These are phyloP conservation scores for Liriodendron chinense DNA, from an alignment of 164 flowering plant species.

Conservation along the genomic window DNA sequence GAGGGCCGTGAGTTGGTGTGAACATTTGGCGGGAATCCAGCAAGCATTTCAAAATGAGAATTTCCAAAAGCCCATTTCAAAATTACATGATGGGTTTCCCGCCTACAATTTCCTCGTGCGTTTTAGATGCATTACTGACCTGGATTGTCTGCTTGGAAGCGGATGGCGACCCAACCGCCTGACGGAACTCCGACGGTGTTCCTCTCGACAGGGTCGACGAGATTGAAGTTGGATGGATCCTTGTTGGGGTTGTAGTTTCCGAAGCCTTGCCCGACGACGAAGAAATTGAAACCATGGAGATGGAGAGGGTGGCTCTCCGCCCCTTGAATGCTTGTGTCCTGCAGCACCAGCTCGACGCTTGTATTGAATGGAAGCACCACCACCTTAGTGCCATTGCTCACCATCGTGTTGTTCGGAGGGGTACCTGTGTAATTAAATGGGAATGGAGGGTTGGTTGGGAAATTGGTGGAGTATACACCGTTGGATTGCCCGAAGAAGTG, in stretches of 20 bases:
- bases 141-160: slow-evolving; percentile 67
- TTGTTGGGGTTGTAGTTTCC: slow-evolving; percentile 55
- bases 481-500: slow-evolving; percentile 41
- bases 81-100: no score
- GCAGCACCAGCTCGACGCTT: slow-evolving; percentile 61
- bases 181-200: slow-evolving; percentile 60
- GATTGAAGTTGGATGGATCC: slow-evolving; percentile 52
- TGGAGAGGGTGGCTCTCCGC: slow-evolving; percentile 75
- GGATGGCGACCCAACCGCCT: slow-evolving; percentile 62
- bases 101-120: not conserved
- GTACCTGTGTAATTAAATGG: slow-evolving; percentile 64
- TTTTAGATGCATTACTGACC: slow-evolving; percentile 25
- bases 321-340: slow-evolving; percentile 62
- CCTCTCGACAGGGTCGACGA: slow-evolving; percentile 56
- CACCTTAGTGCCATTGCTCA: slow-evolving; percentile 42
- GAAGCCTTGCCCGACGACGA: slow-evolving; percentile 60
- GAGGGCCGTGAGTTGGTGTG: no score
- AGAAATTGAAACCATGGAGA: slow-evolving; percentile 73
- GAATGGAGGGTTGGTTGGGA: slow-evolving; percentile 35
- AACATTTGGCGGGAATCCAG: no score
- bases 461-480: slow-evolving; percentile 54
- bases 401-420: slow-evolving; percentile 48
- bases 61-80: no score
- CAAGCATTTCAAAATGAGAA: no score
- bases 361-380: slow-evolving; percentile 53